Evolutionary conservation across 331 rosid genomes (phyloP).

Genomic region (Rhamnella rubrinervis): DNA sequence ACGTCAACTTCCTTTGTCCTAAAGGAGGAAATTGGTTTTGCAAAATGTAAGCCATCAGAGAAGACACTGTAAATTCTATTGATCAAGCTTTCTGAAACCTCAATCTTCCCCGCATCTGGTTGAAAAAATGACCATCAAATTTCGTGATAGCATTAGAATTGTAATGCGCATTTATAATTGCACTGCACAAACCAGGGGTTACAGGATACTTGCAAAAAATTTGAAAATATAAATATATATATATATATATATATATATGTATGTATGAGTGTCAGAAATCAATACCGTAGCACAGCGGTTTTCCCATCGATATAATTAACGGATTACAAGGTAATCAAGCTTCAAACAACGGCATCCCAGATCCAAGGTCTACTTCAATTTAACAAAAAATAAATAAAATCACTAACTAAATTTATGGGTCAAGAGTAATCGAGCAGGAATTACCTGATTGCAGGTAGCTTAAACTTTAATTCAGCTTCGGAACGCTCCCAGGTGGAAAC

Average conservation of each 20-base stretch:
- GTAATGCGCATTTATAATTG: too few species aligned
- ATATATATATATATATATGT: too few species aligned
- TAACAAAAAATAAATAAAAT: background rate
- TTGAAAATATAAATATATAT: too few species aligned
- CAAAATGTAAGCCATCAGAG: constrained; percentile 62
- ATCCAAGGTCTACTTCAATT: background rate
- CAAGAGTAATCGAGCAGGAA: too few species aligned
- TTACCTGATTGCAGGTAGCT: background rate
- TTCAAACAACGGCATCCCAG: constrained; percentile 7
- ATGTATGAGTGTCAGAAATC: background rate
- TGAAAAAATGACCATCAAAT: too few species aligned
- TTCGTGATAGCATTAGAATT: too few species aligned
- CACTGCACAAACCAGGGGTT: too few species aligned
- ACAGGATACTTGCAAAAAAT: too few species aligned
- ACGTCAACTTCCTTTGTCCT: constrained; percentile 68
- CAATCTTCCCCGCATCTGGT: constrained; percentile 50
- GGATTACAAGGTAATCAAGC: background rate
- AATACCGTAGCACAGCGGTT: constrained; percentile 33
- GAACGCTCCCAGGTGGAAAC: background rate
- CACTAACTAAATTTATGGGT: background rate
- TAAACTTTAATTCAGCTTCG: background rate
- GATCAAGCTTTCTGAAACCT: constrained; percentile 52
- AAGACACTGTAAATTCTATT: constrained; percentile 51
- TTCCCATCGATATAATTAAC: constrained; percentile 27
- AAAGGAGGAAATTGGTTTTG: constrained; percentile 61